Percentiles rank a stretch among this genome's conserved stretches.
Conservation (phyloP, 1,139 yeast genomes). For the Candida frijolesensis region DNA sequence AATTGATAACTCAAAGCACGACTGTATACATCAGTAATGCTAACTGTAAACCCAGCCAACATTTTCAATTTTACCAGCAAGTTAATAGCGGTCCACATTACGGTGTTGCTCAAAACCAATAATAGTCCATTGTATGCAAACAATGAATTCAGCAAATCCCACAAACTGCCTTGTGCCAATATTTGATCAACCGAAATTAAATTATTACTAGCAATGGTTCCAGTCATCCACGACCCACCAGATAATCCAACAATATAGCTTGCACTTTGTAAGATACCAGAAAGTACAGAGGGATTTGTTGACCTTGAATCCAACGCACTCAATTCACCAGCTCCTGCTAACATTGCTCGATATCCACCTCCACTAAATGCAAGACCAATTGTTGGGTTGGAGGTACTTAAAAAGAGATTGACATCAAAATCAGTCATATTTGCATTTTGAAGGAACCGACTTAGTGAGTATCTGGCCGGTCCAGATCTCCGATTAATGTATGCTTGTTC, state of each 20-base stretch:
- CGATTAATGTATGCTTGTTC: slow-evolving; percentile 44
- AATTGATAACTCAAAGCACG: slow-evolving; percentile 43
- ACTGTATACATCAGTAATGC: slow-evolving; percentile 42
- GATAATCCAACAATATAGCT: slow-evolving; percentile 41
- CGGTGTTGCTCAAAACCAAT: slow-evolving; percentile 2
- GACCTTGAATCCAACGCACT: slow-evolving; percentile 81
- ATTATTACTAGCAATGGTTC: slow-evolving; percentile 35
- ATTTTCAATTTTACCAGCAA: slow-evolving; percentile 30
- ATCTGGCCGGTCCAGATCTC: slow-evolving; percentile 56
- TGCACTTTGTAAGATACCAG: slow-evolving; percentile 41
- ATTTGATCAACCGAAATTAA: slow-evolving; percentile 39
- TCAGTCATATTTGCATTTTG: slow-evolving; percentile 58
- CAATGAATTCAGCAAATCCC: slow-evolving; percentile 32
- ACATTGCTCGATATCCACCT: slow-evolving; percentile 92
- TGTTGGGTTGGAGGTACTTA: slow-evolving; percentile 30
- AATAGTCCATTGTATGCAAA: slow-evolving; percentile 11
- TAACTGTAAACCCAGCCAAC: slow-evolving; percentile 32
- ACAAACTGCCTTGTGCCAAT: slow-evolving; percentile 30
- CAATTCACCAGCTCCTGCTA: slow-evolving; percentile 84
- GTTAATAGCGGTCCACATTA: slow-evolving; percentile 24
- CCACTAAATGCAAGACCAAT: slow-evolving; percentile 82
- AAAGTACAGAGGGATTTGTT: slow-evolving; percentile 42
- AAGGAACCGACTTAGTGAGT: slow-evolving; percentile 57
- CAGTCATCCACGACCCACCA: slow-evolving; percentile 44
- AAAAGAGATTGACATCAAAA: slow-evolving; percentile 54